phyloP scores from a whole-genome alignment of 176 grass and related monocot genomes.

The Oropetium thomaeum region DNA sequence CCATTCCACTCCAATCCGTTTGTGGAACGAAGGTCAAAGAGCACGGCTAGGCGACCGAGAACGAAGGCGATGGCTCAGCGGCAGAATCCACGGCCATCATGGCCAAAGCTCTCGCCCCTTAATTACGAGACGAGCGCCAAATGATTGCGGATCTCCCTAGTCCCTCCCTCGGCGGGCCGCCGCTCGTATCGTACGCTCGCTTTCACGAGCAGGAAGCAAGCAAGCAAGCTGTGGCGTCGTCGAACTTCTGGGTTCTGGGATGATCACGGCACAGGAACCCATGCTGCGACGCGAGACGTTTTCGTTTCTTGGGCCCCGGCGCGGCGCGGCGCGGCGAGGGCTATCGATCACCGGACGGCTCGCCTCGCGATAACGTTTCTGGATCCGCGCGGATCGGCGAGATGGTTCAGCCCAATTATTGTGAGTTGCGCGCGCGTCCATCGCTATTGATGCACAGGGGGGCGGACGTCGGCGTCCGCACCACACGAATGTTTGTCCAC shows the following conservation, averaged over 20 bases:
- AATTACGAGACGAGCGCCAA: conserved; percentile 35
- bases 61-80: conserved; percentile 36
- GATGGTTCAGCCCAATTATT: conserved; percentile 17
- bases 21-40: not conserved
- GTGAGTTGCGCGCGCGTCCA: not conserved
- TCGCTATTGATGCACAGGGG: conserved; percentile 1
- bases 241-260: no score
- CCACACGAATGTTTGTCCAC: conserved; percentile 61
- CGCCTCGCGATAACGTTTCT: not conserved
- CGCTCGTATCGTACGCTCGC: conserved; percentile 14
- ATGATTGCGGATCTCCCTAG: conserved; percentile 22
- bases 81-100: conserved; percentile 33
- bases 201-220: conserved; percentile 14
- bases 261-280: conserved; percentile 21
- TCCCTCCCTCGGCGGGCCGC: not conserved
- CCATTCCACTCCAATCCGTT: conserved; percentile 7
- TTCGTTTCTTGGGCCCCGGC: conserved; percentile 18
- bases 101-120: not conserved
- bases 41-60: conserved; percentile 4
- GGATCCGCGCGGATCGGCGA: not conserved
- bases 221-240: not conserved
- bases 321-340: not conserved
- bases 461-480: conserved; percentile 10
- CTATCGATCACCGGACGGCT: not conserved
- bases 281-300: not conserved